Conservation (phyloP, 176 grass and related monocot genomes). For the Otatea glauca region DNA sequence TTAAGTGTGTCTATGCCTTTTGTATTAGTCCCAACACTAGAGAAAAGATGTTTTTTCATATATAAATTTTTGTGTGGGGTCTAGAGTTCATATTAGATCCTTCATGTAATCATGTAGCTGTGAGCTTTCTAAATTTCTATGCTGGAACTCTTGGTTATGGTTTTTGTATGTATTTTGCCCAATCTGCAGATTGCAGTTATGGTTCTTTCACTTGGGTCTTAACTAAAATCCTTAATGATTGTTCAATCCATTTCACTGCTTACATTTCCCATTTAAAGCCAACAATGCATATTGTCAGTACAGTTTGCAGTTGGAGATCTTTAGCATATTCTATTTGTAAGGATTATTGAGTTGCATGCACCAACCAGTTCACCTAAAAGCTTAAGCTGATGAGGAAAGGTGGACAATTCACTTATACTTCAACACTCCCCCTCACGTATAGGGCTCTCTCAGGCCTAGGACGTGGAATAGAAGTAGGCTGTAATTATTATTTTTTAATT, state of each 20-base stretch:
- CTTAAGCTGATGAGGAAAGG: too few species aligned
- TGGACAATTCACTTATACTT: too few species aligned
- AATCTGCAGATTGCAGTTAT: neutral
- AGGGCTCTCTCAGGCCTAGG: too few species aligned
- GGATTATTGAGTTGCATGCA: too few species aligned
- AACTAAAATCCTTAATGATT: conserved; percentile 25
- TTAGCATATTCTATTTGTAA: conserved; percentile 28
- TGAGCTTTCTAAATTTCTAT: conserved; percentile 15
- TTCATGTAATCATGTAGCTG: conserved; percentile 35
- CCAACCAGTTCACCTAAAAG: too few species aligned
- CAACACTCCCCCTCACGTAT: too few species aligned
- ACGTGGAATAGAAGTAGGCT: too few species aligned
- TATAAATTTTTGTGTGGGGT: neutral
- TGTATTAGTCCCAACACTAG: conserved; percentile 13
- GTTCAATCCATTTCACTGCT: neutral
- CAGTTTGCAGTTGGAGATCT: conserved; percentile 23
- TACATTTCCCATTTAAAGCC: conserved; percentile 17
- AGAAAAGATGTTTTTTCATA: conserved; percentile 36
- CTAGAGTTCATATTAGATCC: conserved; percentile 4
- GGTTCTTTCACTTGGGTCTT: neutral
- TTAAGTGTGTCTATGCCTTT: conserved; percentile 24
- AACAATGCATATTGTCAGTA: neutral
- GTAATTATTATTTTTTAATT: too few species aligned
- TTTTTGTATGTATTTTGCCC: neutral
- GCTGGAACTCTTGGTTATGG: neutral